A percentile compares a stretch with the other conserved stretches of the same genome.
phyloP scores from a whole-genome alignment of 805 yeast species.

The Schizosaccharomyces octosporus region DNA sequence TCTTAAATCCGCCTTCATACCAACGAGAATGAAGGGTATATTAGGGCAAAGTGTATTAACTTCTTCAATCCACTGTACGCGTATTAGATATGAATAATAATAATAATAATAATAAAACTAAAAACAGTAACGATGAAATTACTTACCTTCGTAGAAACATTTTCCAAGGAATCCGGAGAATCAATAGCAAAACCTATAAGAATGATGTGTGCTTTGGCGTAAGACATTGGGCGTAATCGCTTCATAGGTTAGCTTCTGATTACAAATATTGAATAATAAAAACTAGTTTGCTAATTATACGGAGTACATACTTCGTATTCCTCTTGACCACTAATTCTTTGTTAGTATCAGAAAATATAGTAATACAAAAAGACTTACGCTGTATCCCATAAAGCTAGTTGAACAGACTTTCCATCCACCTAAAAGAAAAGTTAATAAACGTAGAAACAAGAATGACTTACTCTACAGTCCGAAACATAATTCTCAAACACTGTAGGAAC shows the following conservation, averaged over 20 bases:
- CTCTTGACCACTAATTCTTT: conserved; percentile 40
- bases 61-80: conserved; percentile 47
- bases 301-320: conserved; percentile 37
- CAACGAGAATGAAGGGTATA: conserved; percentile 56
- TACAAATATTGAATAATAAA: background rate
- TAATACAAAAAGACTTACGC: conserved; percentile 18
- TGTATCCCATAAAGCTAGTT: conserved; percentile 79
- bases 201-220: conserved; percentile 66
- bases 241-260: background rate
- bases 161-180: conserved; percentile 60
- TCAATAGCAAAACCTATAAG: conserved; percentile 70
- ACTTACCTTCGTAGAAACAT: conserved; percentile 36
- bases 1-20: conserved; percentile 63
- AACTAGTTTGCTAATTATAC: no score
- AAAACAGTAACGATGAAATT: background rate
- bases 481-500: conserved; percentile 90
- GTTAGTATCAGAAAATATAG: conserved; percentile 3
- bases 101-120: no score
- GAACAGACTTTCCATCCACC: conserved; percentile 65
- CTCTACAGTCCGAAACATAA: conserved; percentile 80
- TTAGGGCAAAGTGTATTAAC: conserved; percentile 58
- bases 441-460: conserved; percentile 10
- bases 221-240: conserved; percentile 64
- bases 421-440: background rate
- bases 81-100: background rate